Evolutionary conservation across 441 rosid genomes (phyloP).

Genomic region (Hura crepitans): DNA sequence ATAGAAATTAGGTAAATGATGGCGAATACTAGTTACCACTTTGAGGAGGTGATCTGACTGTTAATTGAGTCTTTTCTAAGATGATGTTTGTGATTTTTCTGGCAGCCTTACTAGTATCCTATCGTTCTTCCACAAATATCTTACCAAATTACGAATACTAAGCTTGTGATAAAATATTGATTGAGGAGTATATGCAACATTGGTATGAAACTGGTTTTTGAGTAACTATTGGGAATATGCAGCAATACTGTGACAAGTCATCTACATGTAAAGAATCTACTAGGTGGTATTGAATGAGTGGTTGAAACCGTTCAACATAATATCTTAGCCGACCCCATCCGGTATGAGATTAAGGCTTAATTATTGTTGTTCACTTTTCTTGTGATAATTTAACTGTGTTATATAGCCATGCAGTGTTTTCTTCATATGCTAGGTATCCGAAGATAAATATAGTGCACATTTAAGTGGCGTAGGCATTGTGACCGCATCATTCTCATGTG

Average conservation of each 20-base stretch:
- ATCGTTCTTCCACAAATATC: background rate
- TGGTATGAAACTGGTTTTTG: background rate
- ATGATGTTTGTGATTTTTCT: background rate
- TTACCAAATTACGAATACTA: background rate
- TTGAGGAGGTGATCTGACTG: background rate
- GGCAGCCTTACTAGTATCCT: background rate
- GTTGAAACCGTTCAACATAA: background rate
- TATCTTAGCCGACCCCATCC: no score
- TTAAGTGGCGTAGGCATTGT: no score
- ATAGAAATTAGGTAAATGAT: background rate
- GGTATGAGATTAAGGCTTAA: background rate
- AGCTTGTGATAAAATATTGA: background rate
- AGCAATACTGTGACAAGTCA: background rate
- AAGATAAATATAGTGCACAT: no score
- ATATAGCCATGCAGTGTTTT: background rate
- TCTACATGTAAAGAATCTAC: background rate
- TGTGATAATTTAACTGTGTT: background rate
- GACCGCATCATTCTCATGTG: no score
- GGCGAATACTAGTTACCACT: background rate
- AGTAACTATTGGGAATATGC: background rate
- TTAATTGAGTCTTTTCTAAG: background rate
- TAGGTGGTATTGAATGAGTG: background rate
- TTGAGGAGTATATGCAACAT: background rate
- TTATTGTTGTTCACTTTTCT: background rate
- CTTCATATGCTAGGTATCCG: background rate